Percentiles rank a stretch among this genome's conserved stretches.
These are phyloP conservation scores for Zygoascus flipseniorum DNA, from an alignment of 805 yeast genomes.

Conservation along the genomic window DNA sequence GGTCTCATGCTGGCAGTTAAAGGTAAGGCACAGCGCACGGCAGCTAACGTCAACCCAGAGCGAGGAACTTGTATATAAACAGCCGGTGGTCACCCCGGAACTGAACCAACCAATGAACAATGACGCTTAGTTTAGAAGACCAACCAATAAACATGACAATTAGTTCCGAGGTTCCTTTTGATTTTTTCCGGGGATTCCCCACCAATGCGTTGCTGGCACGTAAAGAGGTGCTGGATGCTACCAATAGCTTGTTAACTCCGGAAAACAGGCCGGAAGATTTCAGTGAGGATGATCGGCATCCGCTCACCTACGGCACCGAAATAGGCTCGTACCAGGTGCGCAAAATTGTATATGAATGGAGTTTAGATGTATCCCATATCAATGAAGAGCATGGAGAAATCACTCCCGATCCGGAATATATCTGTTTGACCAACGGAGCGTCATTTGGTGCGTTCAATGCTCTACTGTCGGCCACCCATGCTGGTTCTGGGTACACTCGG, in stretches of 20 bases:
- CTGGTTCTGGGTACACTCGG: constrained; percentile 53
- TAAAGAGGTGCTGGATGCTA: constrained; percentile 49
- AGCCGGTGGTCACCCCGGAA: too few species aligned
- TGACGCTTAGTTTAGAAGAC: too few species aligned
- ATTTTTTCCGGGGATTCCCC: constrained; percentile 84
- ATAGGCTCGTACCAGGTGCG: constrained; percentile 68
- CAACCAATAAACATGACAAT: too few species aligned
- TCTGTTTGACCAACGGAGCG: constrained; percentile 80
- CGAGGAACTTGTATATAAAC: too few species aligned
- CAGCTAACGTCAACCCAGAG: too few species aligned
- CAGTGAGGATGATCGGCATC: constrained; percentile 58
- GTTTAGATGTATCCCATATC: constrained; percentile 25
- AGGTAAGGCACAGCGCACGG: neutral
- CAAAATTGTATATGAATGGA: constrained; percentile 47
- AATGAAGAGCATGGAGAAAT: constrained; percentile 27
- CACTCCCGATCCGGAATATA: constrained; percentile 36
- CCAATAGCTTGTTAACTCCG: constrained; percentile 39
- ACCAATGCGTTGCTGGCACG: constrained; percentile 52
- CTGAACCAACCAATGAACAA: too few species aligned
- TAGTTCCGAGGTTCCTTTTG: constrained; percentile 25
- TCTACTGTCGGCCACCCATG: constrained; percentile 53
- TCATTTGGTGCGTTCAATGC: constrained; percentile 72
- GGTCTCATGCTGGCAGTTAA: neutral
- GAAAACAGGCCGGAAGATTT: constrained; percentile 39
- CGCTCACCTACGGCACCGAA: constrained; percentile 79